Evolutionary conservation across 768 basidiomycete species (phyloP), one percentile per base, ranked within the genome.

Genomic region (Termitomyces sp.): DNA sequence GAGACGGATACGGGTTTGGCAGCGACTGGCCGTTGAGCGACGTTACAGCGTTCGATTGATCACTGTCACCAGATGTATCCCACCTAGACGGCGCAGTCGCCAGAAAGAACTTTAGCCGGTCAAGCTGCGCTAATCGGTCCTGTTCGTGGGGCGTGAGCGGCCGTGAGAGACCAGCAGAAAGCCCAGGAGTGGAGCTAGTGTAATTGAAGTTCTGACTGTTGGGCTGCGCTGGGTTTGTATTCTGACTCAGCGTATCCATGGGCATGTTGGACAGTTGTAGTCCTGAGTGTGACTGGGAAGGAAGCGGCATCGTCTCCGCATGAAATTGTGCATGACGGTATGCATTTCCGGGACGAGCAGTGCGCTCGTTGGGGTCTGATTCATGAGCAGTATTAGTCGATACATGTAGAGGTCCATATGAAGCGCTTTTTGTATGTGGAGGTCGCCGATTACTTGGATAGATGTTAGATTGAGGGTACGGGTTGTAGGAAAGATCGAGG

Each of bases 61-160:
- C 46, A 20, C 62, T 56, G 43, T 74, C 69, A 26, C 71, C 62
- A 18, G 71, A 60, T 0, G 72, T 64, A 64, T 82, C 82, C 91
- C 91, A 93, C 48, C 83, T 81, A 30, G 82, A 87, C 3, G 88
- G 94, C 8, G 89, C 93, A 12, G 91, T 92, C 16, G 90, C 89
- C 45, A 95, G 84, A 74, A 95, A 95, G 74, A 87, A 89, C 74
- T 94, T 94, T 72, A 95, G 88, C 22, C 85, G 73, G 64, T 95
- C 91, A 22, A 95, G 81, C 62, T 88, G 80, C n/a, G 82, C 82
- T 42, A 93, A 76, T 26, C 83, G 79, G 22, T 89, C 87, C 56
- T 86, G 83, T 69, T 93, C 90, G 50, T 81, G 74, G 1, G 79
- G 67, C 6, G 80, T 83, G 48, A 92, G 79, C 0, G 86, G 79